These are phyloP conservation scores for Pyrus betulifolia DNA, from an alignment of 306 rosid genomes.

Conservation along the genomic window DNA sequence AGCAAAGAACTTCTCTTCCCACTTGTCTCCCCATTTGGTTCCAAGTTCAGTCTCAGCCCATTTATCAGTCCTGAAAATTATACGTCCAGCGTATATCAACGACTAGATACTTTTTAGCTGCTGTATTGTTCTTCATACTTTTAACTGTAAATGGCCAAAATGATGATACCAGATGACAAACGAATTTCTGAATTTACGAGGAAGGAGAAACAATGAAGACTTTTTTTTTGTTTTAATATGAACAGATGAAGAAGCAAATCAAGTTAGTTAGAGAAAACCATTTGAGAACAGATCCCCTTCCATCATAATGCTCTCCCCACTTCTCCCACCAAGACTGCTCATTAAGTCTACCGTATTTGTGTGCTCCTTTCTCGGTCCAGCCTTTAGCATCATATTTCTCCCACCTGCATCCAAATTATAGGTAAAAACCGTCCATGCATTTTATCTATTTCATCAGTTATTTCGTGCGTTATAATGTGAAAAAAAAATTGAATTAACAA, in stretches of 20 bases:
- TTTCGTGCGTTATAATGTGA: neutral
- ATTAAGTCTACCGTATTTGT: conserved; percentile 90
- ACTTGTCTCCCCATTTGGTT: conserved; percentile 98
- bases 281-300: conserved; percentile 95
- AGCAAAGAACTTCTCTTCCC: conserved; percentile 92
- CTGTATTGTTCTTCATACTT: neutral
- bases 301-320: conserved; percentile 99
- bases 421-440: neutral
- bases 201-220: neutral
- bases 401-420: conserved; percentile 64
- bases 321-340: conserved; percentile 99
- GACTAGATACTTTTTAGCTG: neutral
- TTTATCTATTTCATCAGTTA: neutral
- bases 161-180: neutral
- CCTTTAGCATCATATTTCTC: conserved; percentile 98
- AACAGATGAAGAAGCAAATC: neutral
- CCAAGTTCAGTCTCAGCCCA: conserved; percentile 98
- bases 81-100: neutral
- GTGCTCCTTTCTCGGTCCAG: conserved; percentile 98
- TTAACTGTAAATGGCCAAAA: neutral
- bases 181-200: neutral
- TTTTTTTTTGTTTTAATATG: neutral
- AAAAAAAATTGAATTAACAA: neutral
- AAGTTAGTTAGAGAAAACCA: conserved; percentile 39
- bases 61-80: conserved; percentile 79